Conservation (phyloP, 768 basidiomycete species). For the Leccinum longicurvipes region DNA sequence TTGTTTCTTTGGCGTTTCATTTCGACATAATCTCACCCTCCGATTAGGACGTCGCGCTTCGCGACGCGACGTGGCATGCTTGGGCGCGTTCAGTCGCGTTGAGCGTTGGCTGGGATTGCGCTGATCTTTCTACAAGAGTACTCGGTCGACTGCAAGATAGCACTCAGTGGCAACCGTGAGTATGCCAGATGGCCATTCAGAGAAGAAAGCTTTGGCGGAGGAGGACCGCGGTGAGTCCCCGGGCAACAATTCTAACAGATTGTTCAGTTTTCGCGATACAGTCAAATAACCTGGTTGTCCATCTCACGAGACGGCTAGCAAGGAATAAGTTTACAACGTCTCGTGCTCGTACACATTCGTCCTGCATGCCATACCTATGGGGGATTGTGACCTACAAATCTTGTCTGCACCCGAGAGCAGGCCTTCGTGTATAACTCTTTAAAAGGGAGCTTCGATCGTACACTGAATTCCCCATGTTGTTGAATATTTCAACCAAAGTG, state of each 20-base stretch:
- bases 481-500: not conserved
- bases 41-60: too few relatives aligned
- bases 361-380: not conserved
- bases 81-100: too few relatives aligned
- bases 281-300: not conserved
- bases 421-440: not conserved
- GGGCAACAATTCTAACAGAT: too few relatives aligned
- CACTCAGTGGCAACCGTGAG: slow-evolving; percentile 31
- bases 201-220: not conserved
- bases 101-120: too few relatives aligned
- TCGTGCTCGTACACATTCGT: not conserved
- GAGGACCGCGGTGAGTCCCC: too few relatives aligned
- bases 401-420: not conserved
- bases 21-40: slow-evolving; percentile 37
- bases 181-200: slow-evolving; percentile 16
- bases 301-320: not conserved
- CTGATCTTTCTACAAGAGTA: slow-evolving; percentile 61
- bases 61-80: too few relatives aligned
- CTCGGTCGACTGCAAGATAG: slow-evolving; percentile 50
- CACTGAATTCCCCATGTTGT: not conserved
- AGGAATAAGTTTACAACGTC: not conserved
- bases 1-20: slow-evolving; percentile 39
- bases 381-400: not conserved
- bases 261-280: not conserved
- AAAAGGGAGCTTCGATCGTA: not conserved